These are phyloP conservation scores for Funneliformis caledonium DNA, from an alignment of 371 early-diverging fungal species.

Conservation along the genomic window DNA sequence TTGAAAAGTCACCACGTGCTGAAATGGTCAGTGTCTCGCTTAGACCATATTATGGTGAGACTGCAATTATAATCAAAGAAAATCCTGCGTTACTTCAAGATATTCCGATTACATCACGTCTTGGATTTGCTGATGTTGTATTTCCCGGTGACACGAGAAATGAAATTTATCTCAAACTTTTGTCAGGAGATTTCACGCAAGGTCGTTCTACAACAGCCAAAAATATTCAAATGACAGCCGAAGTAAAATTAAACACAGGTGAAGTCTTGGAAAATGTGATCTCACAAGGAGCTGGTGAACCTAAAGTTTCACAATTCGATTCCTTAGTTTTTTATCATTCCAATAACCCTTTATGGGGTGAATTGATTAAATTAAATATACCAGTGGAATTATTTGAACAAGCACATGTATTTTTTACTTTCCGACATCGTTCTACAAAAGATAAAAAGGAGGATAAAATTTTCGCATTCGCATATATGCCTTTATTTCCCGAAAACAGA, in stretches of 20 bases:
- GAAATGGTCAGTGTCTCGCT: conserved; percentile 61
- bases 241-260: conserved; percentile 57
- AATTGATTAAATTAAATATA: conserved; percentile 66
- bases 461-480: conserved; percentile 63
- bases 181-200: conserved; percentile 65
- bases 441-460: conserved; percentile 51
- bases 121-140: conserved; percentile 73
- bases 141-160: conserved; percentile 67
- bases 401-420: conserved; percentile 65
- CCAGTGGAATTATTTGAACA: conserved; percentile 54
- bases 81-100: conserved; percentile 57
- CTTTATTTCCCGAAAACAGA: conserved; percentile 59
- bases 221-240: conserved; percentile 67
- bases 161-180: conserved; percentile 67
- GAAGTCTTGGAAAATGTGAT: conserved; percentile 64
- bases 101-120: conserved; percentile 56
- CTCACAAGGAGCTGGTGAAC: conserved; percentile 58
- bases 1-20: conserved; percentile 55
- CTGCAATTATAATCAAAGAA: conserved; percentile 54
- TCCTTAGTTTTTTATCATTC: conserved; percentile 71
- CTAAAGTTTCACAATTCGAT: conserved; percentile 56
- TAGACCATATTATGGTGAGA: conserved; percentile 56
- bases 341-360: conserved; percentile 68
- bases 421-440: conserved; percentile 57
- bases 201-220: conserved; percentile 51